phyloP scores from a whole-genome alignment of 805 yeast genomes.

The Hanseniaspora hatyaiensis region DNA sequence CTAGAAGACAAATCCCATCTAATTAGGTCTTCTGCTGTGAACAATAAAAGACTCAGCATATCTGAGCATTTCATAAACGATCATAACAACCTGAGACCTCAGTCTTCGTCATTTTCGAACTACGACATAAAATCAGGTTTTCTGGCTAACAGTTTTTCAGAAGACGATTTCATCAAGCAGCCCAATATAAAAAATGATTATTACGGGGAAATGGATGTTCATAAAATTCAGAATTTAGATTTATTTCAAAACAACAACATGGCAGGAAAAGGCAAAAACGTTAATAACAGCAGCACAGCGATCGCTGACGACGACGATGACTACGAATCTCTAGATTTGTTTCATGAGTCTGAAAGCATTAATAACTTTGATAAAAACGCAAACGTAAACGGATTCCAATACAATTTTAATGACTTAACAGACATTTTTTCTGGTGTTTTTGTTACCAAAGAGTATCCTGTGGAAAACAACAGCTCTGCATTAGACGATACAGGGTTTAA shows the following conservation, averaged over 20 bases:
- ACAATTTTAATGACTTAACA: slow-evolving; percentile 1
- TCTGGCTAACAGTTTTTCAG: background rate
- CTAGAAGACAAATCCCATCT: background rate
- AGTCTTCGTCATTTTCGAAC: slow-evolving; percentile 14
- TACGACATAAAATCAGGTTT: slow-evolving; percentile 13
- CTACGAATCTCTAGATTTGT: slow-evolving; percentile 14
- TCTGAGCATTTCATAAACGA: background rate
- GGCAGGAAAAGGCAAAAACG: background rate
- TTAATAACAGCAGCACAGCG: background rate
- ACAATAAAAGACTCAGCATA: slow-evolving; percentile 8
- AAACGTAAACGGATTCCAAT: slow-evolving; percentile 1
- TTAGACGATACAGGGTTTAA: background rate
- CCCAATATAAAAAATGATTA: background rate
- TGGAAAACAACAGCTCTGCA: background rate
- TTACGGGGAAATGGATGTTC: background rate
- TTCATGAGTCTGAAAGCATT: background rate
- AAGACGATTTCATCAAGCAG: background rate
- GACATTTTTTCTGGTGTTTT: slow-evolving; percentile 5
- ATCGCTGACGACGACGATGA: slow-evolving; percentile 12
- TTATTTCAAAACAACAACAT: background rate
- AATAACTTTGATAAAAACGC: background rate
- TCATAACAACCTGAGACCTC: slow-evolving; percentile 1
- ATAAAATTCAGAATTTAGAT: background rate
- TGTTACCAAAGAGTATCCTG: background rate
- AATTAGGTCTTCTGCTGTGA: background rate